Evolutionary conservation across 768 basidiomycete species (phyloP).

Genomic region (Lactifluus volemus): DNA sequence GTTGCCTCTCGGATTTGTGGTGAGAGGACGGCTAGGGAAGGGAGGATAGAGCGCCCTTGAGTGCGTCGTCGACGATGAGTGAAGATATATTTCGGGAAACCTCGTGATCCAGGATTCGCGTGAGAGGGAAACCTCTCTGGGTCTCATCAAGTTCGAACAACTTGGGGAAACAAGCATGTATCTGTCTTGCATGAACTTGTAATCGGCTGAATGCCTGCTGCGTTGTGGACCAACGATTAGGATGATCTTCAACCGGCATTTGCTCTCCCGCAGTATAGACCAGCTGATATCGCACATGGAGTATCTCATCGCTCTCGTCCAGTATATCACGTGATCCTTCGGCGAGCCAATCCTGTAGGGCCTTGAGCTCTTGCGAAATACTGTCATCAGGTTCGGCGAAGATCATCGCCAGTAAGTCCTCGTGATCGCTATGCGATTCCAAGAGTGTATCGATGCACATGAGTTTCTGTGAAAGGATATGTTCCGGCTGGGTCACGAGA

Average conservation of each 20-base stretch:
- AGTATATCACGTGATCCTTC: slow-evolving; percentile 8
- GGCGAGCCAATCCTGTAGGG: neutral
- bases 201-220: slow-evolving; percentile 26
- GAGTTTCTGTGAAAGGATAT: slow-evolving; percentile 27
- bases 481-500: slow-evolving; percentile 38
- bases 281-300: too few relatives aligned
- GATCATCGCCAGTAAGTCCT: too few relatives aligned
- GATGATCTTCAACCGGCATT: slow-evolving; percentile 27
- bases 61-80: neutral
- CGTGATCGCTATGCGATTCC: neutral
- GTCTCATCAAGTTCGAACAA: neutral
- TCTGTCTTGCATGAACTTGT: slow-evolving; percentile 20
- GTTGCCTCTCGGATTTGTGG: neutral
- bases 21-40: neutral
- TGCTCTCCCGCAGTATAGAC: too few relatives aligned
- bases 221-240: slow-evolving; percentile 42
- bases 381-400: too few relatives aligned
- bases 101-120: neutral
- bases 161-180: neutral
- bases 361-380: neutral
- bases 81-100: neutral
- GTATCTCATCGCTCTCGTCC: slow-evolving; percentile 9
- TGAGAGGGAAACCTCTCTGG: neutral
- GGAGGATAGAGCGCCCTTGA: neutral
- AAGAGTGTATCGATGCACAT: slow-evolving; percentile 34